phyloP scores from a whole-genome alignment of 768 basidiomycete genomes.

The Psilocybe subaeruginosa region DNA sequence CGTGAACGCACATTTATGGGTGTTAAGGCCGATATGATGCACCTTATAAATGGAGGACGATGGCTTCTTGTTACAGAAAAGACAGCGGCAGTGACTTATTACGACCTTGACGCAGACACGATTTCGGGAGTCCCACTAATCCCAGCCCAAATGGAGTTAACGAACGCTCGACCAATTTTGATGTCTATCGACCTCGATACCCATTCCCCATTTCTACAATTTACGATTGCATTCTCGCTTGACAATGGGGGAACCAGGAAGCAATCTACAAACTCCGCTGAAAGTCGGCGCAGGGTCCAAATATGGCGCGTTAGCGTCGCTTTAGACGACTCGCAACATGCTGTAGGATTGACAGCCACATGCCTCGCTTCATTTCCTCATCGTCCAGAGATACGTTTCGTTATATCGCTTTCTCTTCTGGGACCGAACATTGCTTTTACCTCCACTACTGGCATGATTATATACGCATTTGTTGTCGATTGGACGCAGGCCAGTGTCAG shows the following conservation, averaged over 20 bases:
- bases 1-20: neutral
- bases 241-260: too few relatives aligned
- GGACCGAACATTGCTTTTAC: constrained; percentile 1
- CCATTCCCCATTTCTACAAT: too few relatives aligned
- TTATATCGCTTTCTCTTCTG: neutral
- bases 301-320: neutral
- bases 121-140: neutral
- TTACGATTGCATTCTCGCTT: too few relatives aligned
- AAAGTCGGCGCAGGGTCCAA: neutral
- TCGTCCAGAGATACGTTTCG: neutral
- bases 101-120: constrained; percentile 1
- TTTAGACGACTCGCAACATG: neutral
- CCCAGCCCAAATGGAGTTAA: neutral
- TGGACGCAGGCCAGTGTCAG: neutral
- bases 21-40: neutral
- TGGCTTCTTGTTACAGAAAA: neutral
- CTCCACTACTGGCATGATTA: neutral
- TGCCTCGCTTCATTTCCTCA: neutral
- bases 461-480: neutral
- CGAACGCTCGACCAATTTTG: too few relatives aligned
- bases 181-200: too few relatives aligned
- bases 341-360: neutral
- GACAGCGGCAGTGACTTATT: constrained; percentile 2
- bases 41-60: constrained; percentile 3
- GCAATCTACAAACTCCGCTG: neutral